Conservation (phyloP, 345 rosid genomes). For the Noccaea bulbosa region DNA sequence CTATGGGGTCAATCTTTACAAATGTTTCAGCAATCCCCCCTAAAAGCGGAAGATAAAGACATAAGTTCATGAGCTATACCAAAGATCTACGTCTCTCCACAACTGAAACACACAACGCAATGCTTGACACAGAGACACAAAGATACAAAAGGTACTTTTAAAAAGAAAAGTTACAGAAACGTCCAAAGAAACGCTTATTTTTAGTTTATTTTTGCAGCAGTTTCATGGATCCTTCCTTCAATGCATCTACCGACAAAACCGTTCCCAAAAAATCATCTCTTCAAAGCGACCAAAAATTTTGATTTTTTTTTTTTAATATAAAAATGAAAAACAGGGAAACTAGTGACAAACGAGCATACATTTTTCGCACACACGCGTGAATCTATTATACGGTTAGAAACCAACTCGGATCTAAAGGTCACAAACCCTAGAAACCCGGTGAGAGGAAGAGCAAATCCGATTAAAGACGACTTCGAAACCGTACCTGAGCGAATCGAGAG, state of each 20-base stretch:
- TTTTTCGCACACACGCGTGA: neutral
- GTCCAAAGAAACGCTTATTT: conserved; percentile 32
- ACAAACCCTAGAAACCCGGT: conserved; percentile 28
- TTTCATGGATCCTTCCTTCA: conserved; percentile 32
- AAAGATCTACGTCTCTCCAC: conserved; percentile 26
- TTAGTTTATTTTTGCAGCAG: conserved; percentile 1
- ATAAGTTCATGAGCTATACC: conserved; percentile 12
- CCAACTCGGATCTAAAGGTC: conserved; percentile 39
- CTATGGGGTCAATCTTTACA: neutral
- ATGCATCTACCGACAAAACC: conserved; percentile 33
- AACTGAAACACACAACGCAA: conserved; percentile 17
- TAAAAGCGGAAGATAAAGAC: conserved; percentile 11
- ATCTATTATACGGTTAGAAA: neutral
- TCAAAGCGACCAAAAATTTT: neutral
- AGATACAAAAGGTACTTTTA: neutral
- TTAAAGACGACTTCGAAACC: conserved; percentile 39
- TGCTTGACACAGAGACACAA: conserved; percentile 27
- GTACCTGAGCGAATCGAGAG: conserved; percentile 45
- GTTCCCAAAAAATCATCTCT: conserved; percentile 12
- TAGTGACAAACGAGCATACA: conserved; percentile 1
- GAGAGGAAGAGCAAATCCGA: conserved; percentile 9
- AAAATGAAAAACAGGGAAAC: neutral
- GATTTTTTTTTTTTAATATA: neutral
- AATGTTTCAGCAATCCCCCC: conserved; percentile 5
- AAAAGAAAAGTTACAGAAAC: conserved; percentile 37